These are phyloP conservation scores for Citrullus amarus DNA, from an alignment of 306 rosid species.

Conservation along the genomic window DNA sequence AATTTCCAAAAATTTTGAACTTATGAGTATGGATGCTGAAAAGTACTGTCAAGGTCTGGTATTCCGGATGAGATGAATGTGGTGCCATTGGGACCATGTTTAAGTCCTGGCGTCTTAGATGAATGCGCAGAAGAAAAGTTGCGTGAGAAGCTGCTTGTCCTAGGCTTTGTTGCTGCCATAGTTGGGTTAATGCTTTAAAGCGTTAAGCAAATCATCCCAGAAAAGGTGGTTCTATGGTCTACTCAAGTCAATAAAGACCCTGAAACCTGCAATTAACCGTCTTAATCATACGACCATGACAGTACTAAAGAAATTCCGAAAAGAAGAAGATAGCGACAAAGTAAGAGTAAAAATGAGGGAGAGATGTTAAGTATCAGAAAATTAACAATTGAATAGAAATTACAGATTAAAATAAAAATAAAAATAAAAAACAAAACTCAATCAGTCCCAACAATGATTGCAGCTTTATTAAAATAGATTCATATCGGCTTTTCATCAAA, in stretches of 20 bases:
- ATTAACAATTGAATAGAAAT: no score
- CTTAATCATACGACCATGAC: neutral
- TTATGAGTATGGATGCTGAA: neutral
- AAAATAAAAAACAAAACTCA: no score
- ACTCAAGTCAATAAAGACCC: neutral
- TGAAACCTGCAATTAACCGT: neutral
- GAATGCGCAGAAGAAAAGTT: constrained; percentile 33
- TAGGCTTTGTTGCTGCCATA: constrained; percentile 46
- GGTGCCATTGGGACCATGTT: constrained; percentile 74
- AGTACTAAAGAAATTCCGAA: neutral
- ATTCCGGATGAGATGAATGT: constrained; percentile 63
- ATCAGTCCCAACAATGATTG: neutral
- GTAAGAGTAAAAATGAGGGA: neutral
- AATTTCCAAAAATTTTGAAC: constrained; percentile 1
- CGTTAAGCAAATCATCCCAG: neutral
- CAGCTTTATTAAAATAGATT: no score
- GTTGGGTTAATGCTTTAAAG: constrained; percentile 19
- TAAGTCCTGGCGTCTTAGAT: constrained; percentile 41
- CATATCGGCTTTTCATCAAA: neutral
- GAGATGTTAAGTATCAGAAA: no score
- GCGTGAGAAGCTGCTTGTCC: constrained; percentile 72
- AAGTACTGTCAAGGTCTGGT: constrained; percentile 72
- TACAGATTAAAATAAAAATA: no score
- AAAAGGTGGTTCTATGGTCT: neutral
- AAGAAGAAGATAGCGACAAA: neutral